Conservation (phyloP, 2,329 filamentous ascomycete species). For the Phaeosphaeria sp. region DNA sequence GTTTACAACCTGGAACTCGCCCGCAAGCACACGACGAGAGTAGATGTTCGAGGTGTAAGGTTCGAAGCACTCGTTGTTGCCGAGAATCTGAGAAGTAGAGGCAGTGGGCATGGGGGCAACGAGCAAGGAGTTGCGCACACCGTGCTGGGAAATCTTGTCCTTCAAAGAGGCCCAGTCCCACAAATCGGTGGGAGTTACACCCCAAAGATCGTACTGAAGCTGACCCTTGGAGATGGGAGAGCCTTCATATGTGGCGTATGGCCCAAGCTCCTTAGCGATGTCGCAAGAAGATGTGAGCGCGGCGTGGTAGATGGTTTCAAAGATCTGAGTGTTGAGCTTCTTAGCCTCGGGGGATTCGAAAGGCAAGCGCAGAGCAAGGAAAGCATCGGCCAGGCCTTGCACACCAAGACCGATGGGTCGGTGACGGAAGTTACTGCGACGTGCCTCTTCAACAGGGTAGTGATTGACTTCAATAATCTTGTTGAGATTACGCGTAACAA, state of each 20-base stretch:
- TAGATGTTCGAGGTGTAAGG: constrained; percentile 99
- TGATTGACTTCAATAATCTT: constrained; percentile 98
- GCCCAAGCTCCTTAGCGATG: constrained; percentile 79
- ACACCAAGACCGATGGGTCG: constrained; percentile 96
- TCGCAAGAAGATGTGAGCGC: constrained; percentile 88
- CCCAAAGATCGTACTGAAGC: constrained; percentile 99
- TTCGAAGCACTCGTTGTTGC: constrained; percentile 99
- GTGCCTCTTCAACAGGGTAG: constrained; percentile 94
- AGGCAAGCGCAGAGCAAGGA: constrained; percentile 93
- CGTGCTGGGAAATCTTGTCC: constrained; percentile 88
- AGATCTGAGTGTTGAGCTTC: constrained; percentile 96
- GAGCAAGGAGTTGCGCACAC: constrained; percentile 93
- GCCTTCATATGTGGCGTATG: constrained; percentile 90
- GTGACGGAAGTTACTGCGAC: constrained; percentile 97
- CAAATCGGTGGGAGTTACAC: constrained; percentile 87
- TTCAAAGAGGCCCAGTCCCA: constrained; percentile 96
- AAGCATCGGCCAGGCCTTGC: constrained; percentile 95
- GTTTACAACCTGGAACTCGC: constrained; percentile 99
- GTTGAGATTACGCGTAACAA: constrained; percentile 95
- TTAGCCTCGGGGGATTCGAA: constrained; percentile 96
- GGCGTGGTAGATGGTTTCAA: constrained; percentile 99
- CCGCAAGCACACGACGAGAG: constrained; percentile 94
- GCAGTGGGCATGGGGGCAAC: constrained; percentile 98
- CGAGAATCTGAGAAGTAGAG: constrained; percentile 95
- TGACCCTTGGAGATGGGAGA: constrained; percentile 94